Conservation (phyloP, 2,329 filamentous ascomycete species). For the Thielaviopsis euricoi region DNA sequence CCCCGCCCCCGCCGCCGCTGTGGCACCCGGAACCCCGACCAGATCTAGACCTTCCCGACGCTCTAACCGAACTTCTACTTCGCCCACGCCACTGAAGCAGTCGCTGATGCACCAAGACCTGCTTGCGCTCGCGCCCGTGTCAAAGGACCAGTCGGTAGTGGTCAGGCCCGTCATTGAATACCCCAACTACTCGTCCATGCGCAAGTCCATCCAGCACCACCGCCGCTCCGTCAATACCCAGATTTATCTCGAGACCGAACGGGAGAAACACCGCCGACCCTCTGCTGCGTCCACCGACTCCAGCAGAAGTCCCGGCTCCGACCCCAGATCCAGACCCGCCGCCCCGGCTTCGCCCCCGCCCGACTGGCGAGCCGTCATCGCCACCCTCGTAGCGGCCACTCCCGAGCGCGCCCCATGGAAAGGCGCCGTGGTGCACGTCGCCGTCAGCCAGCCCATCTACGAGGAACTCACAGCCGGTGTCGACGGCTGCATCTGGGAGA, state of each 20-base stretch:
- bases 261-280: not conserved
- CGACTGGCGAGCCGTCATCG: constrained; percentile 26
- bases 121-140: not conserved
- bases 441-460: constrained; percentile 21
- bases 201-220: not conserved
- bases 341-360: constrained; percentile 5
- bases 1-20: too few species aligned
- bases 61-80: too few species aligned
- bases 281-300: constrained; percentile 1
- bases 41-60: not conserved
- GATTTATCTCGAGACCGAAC: not conserved
- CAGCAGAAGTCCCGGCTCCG: too few species aligned
- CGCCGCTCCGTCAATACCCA: constrained; percentile 1
- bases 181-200: not conserved
- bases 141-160: constrained; percentile 1
- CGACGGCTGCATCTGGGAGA: constrained; percentile 16
- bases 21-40: too few species aligned
- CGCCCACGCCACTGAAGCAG: not conserved
- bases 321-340: too few species aligned
- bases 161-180: constrained; percentile 1
- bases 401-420: constrained; percentile 17
- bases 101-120: not conserved
- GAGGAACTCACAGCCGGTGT: constrained; percentile 12
- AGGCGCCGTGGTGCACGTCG: constrained; percentile 22
- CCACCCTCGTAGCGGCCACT: constrained; percentile 23